Conservation (phyloP, 2,329 filamentous ascomycete species). For the Lecanicillium sp. region DNA sequence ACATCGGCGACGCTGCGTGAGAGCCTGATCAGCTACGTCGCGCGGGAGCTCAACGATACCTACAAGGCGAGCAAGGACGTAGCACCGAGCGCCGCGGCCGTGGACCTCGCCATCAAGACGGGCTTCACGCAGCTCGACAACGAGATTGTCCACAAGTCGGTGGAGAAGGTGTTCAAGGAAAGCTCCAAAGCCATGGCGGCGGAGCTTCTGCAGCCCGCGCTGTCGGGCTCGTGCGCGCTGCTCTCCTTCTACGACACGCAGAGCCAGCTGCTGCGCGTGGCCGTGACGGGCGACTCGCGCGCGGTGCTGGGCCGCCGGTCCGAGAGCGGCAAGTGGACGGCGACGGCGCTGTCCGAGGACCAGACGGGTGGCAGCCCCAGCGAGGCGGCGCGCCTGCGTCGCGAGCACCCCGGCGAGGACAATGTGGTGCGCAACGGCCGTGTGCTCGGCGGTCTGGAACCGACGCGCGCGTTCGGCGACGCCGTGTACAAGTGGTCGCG, state of each 20-base stretch:
- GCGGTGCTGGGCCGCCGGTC: conserved; percentile 82
- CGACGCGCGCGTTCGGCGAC: conserved; percentile 90
- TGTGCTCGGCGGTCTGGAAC: conserved; percentile 86
- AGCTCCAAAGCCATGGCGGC: conserved; percentile 88
- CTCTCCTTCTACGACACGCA: conserved; percentile 92
- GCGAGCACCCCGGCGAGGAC: conserved; percentile 82
- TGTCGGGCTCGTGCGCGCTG: conserved; percentile 95
- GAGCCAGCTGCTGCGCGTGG: conserved; percentile 82
- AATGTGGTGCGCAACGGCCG: conserved; percentile 84
- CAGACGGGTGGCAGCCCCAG: conserved; percentile 87
- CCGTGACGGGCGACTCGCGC: conserved; percentile 93
- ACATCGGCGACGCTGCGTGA: conserved; percentile 94
- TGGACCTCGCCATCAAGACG: conserved; percentile 86
- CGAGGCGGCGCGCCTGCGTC: conserved; percentile 75
- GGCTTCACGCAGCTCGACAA: conserved; percentile 85
- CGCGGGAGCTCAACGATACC: conserved; percentile 83
- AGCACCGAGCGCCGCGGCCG: conserved; percentile 69
- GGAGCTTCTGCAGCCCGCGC: conserved; percentile 82
- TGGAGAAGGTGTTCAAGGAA: conserved; percentile 82
- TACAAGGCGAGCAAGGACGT: conserved; percentile 66
- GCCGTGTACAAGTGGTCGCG: conserved; percentile 94
- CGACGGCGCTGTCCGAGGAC: conserved; percentile 82
- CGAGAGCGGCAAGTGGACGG: conserved; percentile 81
- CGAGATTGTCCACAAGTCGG: conserved; percentile 90
- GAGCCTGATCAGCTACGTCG: conserved; percentile 85